phyloP scores from a whole-genome alignment of 345 rosid genomes.

The Conringia planisiliqua region DNA sequence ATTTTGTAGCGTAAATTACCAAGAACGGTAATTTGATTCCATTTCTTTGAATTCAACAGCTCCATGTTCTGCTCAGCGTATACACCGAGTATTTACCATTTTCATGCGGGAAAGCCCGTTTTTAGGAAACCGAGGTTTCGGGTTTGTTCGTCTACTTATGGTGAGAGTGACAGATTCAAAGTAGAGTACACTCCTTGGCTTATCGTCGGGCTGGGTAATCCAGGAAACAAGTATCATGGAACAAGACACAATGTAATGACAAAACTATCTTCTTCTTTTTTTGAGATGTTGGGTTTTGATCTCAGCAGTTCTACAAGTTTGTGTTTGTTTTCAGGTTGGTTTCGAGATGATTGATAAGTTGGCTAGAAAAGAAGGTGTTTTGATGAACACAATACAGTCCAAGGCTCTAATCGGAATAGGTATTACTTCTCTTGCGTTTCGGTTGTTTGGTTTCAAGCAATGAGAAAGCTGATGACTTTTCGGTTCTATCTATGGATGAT shows the following conservation, averaged over 20 bases:
- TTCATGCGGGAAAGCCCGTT: constrained; percentile 29
- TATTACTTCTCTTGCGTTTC: constrained; percentile 33
- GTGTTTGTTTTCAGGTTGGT: constrained; percentile 58
- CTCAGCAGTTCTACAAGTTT: constrained; percentile 5
- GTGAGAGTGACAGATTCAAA: constrained; percentile 42
- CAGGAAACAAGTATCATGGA: constrained; percentile 89
- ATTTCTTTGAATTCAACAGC: constrained; percentile 32
- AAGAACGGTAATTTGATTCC: neutral
- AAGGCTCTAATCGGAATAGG: constrained; percentile 92
- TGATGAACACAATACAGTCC: constrained; percentile 80
- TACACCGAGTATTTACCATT: constrained; percentile 44
- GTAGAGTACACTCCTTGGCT: constrained; percentile 91
- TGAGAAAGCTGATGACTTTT: constrained; percentile 33
- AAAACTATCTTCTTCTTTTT: neutral
- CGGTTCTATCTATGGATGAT: constrained; percentile 27
- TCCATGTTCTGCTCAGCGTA: constrained; percentile 65
- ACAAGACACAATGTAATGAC: constrained; percentile 87
- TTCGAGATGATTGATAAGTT: constrained; percentile 82
- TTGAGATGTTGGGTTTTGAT: neutral
- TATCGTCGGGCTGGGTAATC: constrained; percentile 91
- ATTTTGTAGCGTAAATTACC: neutral
- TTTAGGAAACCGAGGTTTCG: constrained; percentile 40
- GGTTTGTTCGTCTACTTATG: constrained; percentile 44
- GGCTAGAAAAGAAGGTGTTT: constrained; percentile 56
- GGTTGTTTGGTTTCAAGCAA: neutral